Evolutionary conservation across 1,284 basidiomycete genomes (phyloP).

Genomic region (Ustilago curta): DNA sequence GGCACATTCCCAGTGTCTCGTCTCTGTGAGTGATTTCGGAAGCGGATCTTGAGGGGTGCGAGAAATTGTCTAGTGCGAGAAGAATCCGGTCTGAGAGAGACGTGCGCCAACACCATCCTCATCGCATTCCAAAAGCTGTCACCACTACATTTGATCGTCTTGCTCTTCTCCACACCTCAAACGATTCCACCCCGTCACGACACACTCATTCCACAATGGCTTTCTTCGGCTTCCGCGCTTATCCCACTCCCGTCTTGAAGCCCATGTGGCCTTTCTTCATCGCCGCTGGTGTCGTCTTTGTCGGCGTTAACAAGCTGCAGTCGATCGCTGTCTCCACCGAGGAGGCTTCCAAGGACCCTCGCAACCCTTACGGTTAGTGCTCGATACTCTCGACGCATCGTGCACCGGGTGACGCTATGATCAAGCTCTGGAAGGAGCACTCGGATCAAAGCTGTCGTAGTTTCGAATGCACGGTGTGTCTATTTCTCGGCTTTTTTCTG

Average conservation of each 20-base stretch:
- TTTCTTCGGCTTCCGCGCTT: conserved; percentile 66
- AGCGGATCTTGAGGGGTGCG: conserved; percentile 13
- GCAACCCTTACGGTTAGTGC: conserved; percentile 67
- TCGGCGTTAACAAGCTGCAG: conserved; percentile 64
- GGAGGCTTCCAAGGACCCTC: conserved; percentile 66
- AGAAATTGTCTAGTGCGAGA: conserved; percentile 32
- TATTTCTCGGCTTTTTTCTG: background rate
- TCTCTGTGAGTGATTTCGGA: too few species aligned
- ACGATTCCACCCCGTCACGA: conserved; percentile 1
- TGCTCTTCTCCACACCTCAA: conserved; percentile 7
- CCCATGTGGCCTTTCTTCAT: conserved; percentile 67
- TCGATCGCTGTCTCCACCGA: conserved; percentile 56
- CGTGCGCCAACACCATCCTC: conserved; percentile 24
- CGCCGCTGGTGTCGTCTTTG: conserved; percentile 63
- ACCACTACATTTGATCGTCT: background rate
- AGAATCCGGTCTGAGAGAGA: conserved; percentile 4
- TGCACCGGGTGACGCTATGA: background rate
- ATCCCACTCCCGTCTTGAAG: conserved; percentile 67
- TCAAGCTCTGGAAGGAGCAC: background rate
- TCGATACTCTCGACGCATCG: background rate
- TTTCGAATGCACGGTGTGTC: conserved; percentile 3
- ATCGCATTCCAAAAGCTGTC: conserved; percentile 9
- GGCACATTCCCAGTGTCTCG: conserved; percentile 6
- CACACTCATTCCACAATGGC: conserved; percentile 41
- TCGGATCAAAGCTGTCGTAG: background rate